A percentile compares a stretch with the other conserved stretches of the same genome.
Evolutionary conservation across 176 grass and related monocot genomes (phyloP).

Genomic region (Hordeum vulgare): MorexV3_pseudomolecules_assembly NC_058520.1:296930962-296931461

Average conservation of each 20-base stretch:
- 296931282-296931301: conserved; percentile 19
- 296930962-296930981: neutral
- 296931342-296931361: conserved; percentile 28
- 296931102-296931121: neutral
- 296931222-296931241: conserved; percentile 25
- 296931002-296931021: neutral
- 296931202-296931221: conserved; percentile 7
- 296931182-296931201: conserved; percentile 13
- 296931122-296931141: conserved; percentile 9
- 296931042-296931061: conserved; percentile 2
- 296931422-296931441: conserved; percentile 53
- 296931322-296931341: conserved; percentile 3
- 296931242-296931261: conserved; percentile 28
- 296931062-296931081: conserved; percentile 10
- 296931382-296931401: conserved; percentile 29
- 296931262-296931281: neutral
- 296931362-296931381: conserved; percentile 22
- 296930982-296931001: conserved; percentile 13
- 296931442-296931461: conserved; percentile 83
- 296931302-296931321: neutral
- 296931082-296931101: conserved; percentile 6
- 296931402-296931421: conserved; percentile 54
- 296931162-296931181: conserved; percentile 17
- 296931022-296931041: neutral
- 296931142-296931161: neutral